Conservation (phyloP, 2,329 filamentous ascomycete genomes). For the Volutella citrinella region DNA sequence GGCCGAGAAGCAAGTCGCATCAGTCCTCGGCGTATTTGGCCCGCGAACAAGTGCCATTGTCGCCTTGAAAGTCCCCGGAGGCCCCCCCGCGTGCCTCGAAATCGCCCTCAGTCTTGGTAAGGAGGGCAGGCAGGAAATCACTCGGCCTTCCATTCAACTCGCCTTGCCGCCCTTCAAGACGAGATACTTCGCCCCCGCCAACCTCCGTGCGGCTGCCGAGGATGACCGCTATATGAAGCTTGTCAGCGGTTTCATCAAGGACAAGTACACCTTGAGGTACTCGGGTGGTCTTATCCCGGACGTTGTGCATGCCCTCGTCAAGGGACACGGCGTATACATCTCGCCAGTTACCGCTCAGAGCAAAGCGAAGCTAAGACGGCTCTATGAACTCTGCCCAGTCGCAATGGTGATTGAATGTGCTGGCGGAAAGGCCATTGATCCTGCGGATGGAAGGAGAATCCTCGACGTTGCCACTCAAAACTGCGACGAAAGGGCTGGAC, state of each 20-base stretch:
- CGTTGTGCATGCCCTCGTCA: conserved; percentile 55
- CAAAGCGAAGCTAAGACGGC: conserved; percentile 53
- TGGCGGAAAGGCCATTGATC: conserved; percentile 54
- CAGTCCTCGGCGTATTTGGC: conserved; percentile 52
- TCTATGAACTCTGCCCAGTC: conserved; percentile 60
- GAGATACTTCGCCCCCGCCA: conserved; percentile 61
- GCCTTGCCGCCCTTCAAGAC: conserved; percentile 39
- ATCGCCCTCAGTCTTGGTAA: conserved; percentile 37
- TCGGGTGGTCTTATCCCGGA: conserved; percentile 61
- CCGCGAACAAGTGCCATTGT: conserved; percentile 55
- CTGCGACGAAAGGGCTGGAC: conserved; percentile 47
- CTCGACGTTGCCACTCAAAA: conserved; percentile 36
- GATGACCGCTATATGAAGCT: conserved; percentile 46
- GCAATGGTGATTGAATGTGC: conserved; percentile 59
- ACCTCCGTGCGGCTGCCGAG: conserved; percentile 55
- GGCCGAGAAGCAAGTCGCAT: conserved; percentile 40
- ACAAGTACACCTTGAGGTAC: conserved; percentile 59
- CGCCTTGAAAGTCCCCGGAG: conserved; percentile 46
- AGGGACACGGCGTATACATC: conserved; percentile 60
- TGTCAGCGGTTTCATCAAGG: conserved; percentile 46
- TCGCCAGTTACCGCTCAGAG: conserved; percentile 51
- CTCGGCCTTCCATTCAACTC: conserved; percentile 40
- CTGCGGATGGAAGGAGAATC: conserved; percentile 38
- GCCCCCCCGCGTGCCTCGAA: conserved; percentile 46
- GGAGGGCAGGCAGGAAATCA: conserved; percentile 30